Conservation (phyloP, 176 grass and related monocot genomes). For the Zoysia japonica region DNA sequence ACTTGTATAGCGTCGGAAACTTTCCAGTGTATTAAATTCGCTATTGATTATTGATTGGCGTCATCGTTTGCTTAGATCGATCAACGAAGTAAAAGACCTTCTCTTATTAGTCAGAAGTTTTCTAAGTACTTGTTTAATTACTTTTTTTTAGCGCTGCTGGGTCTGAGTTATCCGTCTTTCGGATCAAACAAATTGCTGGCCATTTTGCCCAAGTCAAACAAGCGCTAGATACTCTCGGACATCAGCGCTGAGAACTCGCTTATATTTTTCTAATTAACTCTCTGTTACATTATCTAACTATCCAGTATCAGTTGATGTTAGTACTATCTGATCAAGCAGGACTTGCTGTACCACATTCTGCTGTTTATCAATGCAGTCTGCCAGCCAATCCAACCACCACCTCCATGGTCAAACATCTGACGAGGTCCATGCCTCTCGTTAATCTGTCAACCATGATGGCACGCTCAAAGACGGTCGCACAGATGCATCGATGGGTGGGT, state of each 20-base stretch:
- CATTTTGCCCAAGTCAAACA: background rate
- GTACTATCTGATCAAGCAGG: background rate
- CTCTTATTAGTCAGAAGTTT: background rate
- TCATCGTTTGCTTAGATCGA: background rate
- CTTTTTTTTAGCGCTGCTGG: background rate
- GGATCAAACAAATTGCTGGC: background rate
- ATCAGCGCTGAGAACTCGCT: background rate
- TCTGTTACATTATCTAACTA: background rate
- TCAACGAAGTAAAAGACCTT: background rate
- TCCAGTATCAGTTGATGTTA: background rate
- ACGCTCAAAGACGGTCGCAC: background rate
- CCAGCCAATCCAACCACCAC: background rate
- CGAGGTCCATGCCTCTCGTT: background rate
- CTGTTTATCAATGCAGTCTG: background rate
- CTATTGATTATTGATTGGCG: background rate
- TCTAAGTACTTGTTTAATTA: background rate
- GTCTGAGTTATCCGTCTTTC: background rate
- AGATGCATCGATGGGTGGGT: background rate
- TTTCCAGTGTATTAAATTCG: background rate
- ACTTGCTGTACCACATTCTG: background rate
- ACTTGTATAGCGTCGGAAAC: background rate
- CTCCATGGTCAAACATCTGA: constrained; percentile 36
- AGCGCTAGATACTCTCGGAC: background rate
- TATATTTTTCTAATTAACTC: background rate
- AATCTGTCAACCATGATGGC: background rate